These are phyloP conservation scores for Penicillium verhagenii DNA, from an alignment of 495 filamentous ascomycete genomes.

Conservation along the genomic window DNA sequence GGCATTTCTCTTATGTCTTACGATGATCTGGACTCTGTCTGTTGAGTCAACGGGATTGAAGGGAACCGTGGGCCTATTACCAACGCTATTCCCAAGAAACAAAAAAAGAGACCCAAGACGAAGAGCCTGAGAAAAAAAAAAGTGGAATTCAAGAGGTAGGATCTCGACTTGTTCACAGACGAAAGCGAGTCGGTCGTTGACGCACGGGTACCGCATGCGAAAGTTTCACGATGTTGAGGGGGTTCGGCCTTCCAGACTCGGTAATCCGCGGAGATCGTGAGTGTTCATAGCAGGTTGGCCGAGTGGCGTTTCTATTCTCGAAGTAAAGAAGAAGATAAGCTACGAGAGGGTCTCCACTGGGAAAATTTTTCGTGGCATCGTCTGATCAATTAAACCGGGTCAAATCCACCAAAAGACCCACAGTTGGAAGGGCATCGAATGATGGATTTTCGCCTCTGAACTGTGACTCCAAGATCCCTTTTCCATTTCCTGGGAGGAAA, in stretches of 20 bases:
- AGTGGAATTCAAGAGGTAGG: background rate
- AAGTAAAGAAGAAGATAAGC: constrained; percentile 27
- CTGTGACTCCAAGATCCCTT: background rate
- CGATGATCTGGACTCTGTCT: background rate
- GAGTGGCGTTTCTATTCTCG: constrained; percentile 21
- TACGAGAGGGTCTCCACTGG: constrained; percentile 28
- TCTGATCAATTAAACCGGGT: constrained; percentile 21
- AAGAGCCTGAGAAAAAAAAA: too few relatives aligned
- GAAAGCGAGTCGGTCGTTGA: background rate
- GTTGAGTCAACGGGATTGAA: background rate
- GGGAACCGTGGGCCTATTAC: too few relatives aligned
- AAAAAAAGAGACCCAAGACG: too few relatives aligned
- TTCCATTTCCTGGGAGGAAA: background rate
- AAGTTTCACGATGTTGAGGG: constrained; percentile 18
- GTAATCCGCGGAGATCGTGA: constrained; percentile 34
- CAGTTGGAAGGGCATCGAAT: background rate
- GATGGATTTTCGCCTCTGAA: background rate
- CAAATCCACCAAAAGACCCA: constrained; percentile 2
- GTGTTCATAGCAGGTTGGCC: constrained; percentile 11
- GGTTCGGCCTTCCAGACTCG: constrained; percentile 27
- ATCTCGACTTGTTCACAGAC: background rate
- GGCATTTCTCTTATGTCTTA: background rate
- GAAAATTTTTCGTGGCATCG: constrained; percentile 32
- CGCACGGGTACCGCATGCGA: constrained; percentile 7
- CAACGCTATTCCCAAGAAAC: too few relatives aligned